Evolutionary conservation across 805 yeast genomes (phyloP), one percentile per base, ranked within the genome.

Genomic region (Wickerhamiella kazuoi): DNA sequence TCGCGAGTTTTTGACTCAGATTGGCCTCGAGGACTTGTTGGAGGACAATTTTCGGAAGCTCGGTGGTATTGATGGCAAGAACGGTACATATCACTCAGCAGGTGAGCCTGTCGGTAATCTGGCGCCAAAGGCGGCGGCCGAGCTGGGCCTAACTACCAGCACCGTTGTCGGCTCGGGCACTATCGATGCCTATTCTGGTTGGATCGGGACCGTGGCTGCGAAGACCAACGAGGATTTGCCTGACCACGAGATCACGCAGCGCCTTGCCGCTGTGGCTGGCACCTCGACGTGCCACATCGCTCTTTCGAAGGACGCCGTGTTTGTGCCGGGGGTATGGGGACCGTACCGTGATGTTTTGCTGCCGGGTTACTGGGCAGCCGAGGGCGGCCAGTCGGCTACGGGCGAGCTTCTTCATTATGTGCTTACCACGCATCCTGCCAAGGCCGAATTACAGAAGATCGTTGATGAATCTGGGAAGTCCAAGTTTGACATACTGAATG

Each of bases 381-480:
- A 90, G 61, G 98, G 98, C 54, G 98, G 98, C n/a, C 98, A 90
- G 59, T 78, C 93, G 14, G 80, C 94, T 55, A 90, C 98, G 2
- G 98, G 98, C 49, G 95, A 93, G 23, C 68, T 90, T 30, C 67
- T 90, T 46, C 87, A 90, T 2, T 93, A 82, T 57, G 87, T 87
- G 14, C 60, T 90, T 44, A 68, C 81, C 11, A 77, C 81, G 8
- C 97, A 90, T 55, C 95, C 96, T 0, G 93, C 97, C 0, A 74
- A 75, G 49, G 26, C 35, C 4, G 17, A 4, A 9, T n/a, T 33
- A 4, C 63, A 72, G 2, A 83, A 81, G 52, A 67, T 87, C 39
- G 69, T 73, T 13, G 69, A 67, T 43, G 72, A 75, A 17, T 35
- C 38, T 19, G 72, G 72, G 39, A 62, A 75, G 26, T 78, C 87